Base-by-base conservation (phyloP, 2,329 filamentous ascomycete genomes). In the Fusarium oxysporum region DNA sequence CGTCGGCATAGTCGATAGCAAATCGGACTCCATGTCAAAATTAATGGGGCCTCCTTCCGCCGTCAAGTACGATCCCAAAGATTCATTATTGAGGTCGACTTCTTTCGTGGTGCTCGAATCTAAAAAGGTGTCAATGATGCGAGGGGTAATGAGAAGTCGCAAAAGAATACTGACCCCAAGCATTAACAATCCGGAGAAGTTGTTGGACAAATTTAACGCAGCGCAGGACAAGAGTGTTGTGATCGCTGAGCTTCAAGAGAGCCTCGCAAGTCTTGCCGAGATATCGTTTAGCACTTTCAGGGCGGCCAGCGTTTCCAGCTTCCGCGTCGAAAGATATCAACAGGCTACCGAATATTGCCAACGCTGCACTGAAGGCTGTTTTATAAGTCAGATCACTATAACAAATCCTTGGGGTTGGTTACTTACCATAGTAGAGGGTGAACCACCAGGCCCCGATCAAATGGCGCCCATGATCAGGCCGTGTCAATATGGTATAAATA, bases 381-480 rank as follows among this genome's bases (percentile, higher is more conserved):
- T 3, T 3, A 0, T 3, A 0, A 8, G 16, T 44, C n/a, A 44
- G 19, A 11, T 14, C 3, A 6, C 14, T 13, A n/a, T 30, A 32
- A n/a, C 6, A 12, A 11, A 6, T 4, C 5, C 1, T 6, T 1
- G 7, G 5, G 16, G 0, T 12, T 25, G 17, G 16, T 10, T 6
- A 33, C 61, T 44, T 21, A 72, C 72, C 59, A 33, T 74, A 74
- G 28, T 74, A 74, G 16, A 74, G 44, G 1, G 71, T 72, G 5
- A 72, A 74, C 72, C 72, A 74, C 72, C 72, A 74, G 0, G 72
- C 72, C 2, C 72, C 71, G 1, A 74, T 53, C 14, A 70, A 41
- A n/a, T 65, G 43, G 1, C 66, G 54, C 25, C 72, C 25, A 30
- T 54, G 60, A 9, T 62, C 37, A 21, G 53, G 47, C 7, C 54